These are phyloP conservation scores for Azolla pinnata DNA, from an alignment of 75 land plant genomes.

Conservation along the genomic window DNA sequence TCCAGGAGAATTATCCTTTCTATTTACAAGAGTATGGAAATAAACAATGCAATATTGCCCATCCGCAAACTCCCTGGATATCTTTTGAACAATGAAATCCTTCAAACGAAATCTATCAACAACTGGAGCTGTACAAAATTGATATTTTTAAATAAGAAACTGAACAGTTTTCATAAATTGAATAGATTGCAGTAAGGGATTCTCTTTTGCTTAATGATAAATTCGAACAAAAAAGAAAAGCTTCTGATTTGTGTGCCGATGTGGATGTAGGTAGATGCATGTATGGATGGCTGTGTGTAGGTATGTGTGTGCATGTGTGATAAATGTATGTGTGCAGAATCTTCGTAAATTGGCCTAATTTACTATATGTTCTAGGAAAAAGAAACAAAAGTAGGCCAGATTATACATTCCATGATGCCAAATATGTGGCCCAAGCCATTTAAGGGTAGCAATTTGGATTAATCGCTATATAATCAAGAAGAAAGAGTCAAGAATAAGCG, in stretches of 20 bases:
- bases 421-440: too few species aligned
- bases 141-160: not conserved
- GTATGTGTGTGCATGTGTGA: too few species aligned
- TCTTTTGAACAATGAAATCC: slow-evolving; percentile 52
- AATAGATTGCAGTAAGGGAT: not conserved
- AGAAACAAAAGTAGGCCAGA: too few species aligned
- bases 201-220: not conserved
- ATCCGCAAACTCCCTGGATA: slow-evolving; percentile 37
- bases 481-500: too few species aligned
- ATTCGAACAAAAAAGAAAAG: not conserved
- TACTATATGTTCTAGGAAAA: too few species aligned
- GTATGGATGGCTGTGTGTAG: not conserved
- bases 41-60: slow-evolving; percentile 68
- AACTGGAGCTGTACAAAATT: slow-evolving; percentile 44
- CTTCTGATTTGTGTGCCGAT: not conserved
- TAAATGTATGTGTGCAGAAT: too few species aligned
- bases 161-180: not conserved
- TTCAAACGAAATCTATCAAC: slow-evolving; percentile 58
- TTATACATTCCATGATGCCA: too few species aligned
- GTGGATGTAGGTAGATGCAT: not conserved
- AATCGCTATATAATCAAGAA: too few species aligned
- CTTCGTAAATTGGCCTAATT: too few species aligned
- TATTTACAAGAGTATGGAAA: slow-evolving; percentile 58
- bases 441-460: too few species aligned
- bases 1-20: slow-evolving; percentile 68